Percentiles rank a stretch among this genome's conserved stretches.
Evolutionary conservation across 768 basidiomycete genomes (phyloP).

Genomic region (Lactarius indigo): DNA sequence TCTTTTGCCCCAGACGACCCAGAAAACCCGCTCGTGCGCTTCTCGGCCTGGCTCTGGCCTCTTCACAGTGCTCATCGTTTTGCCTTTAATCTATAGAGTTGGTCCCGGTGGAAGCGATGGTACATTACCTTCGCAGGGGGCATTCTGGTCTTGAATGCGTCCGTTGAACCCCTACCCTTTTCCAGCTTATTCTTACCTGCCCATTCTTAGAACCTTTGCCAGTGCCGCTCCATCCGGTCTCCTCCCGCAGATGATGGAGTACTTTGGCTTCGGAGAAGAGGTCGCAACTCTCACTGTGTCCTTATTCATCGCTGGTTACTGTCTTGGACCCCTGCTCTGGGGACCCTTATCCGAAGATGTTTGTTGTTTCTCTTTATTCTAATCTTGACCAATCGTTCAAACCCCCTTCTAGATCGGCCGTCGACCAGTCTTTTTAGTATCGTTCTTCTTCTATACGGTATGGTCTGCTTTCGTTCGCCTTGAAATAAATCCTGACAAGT

Average conservation of each 20-base stretch:
- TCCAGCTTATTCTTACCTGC: slow-evolving; percentile 2
- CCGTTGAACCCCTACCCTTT: slow-evolving; percentile 26
- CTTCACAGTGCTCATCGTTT: not conserved
- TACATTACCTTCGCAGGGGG: slow-evolving; percentile 49
- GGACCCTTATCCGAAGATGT: slow-evolving; percentile 34
- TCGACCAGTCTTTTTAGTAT: slow-evolving; percentile 51
- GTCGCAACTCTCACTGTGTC: slow-evolving; percentile 54
- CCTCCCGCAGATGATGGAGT: slow-evolving; percentile 39
- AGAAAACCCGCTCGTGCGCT: slow-evolving; percentile 18
- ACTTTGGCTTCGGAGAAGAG: slow-evolving; percentile 49
- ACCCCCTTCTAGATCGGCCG: slow-evolving; percentile 39
- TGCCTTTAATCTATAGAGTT: slow-evolving; percentile 41
- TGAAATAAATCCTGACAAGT: slow-evolving; percentile 4
- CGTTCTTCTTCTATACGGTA: slow-evolving; percentile 56
- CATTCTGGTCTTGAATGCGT: slow-evolving; percentile 55
- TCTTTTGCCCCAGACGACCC: slow-evolving; percentile 17
- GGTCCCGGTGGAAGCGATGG: slow-evolving; percentile 46
- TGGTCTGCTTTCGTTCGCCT: not conserved
- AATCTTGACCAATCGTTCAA: not conserved
- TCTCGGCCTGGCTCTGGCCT: slow-evolving; percentile 7
- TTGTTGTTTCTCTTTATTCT: slow-evolving; percentile 24
- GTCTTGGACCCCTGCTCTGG: slow-evolving; percentile 35
- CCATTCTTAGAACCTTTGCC: slow-evolving; percentile 50
- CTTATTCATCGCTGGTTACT: slow-evolving; percentile 67
- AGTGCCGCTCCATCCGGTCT: slow-evolving; percentile 57